A percentile compares a stretch with the other conserved stretches of the same genome.
Conservation (phyloP, 176 grass and related monocot genomes). For the Zoysia pacifica region DNA sequence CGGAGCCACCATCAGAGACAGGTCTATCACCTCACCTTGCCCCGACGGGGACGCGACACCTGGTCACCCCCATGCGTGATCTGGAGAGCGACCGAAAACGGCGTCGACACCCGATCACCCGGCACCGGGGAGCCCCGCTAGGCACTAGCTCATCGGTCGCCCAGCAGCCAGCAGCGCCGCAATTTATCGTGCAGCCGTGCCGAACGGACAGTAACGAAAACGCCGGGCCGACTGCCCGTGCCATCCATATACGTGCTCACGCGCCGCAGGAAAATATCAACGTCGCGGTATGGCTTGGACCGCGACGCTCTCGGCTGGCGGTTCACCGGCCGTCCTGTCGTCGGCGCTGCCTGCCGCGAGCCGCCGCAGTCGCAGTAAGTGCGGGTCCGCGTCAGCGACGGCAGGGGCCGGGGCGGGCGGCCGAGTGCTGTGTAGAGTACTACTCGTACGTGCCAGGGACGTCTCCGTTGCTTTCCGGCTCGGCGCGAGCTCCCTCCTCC, state of each 20-base stretch:
- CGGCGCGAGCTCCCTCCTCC: too few species aligned
- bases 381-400: not conserved
- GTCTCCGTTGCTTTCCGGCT: not conserved
- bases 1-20: not conserved
- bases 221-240: not conserved
- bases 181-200: not conserved
- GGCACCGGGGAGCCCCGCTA: too few species aligned
- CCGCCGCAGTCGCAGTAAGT: constrained; percentile 18
- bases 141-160: not conserved
- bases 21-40: not conserved
- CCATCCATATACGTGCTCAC: not conserved
- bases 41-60: not conserved
- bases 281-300: not conserved
- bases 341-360: not conserved
- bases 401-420: not conserved
- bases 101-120: not conserved
- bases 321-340: not conserved
- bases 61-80: too few species aligned
- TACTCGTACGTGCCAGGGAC: too few species aligned
- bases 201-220: not conserved
- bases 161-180: not conserved
- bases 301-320: not conserved
- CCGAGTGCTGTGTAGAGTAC: too few species aligned
- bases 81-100: not conserved
- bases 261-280: not conserved